Base-by-base conservation (phyloP, 2,329 filamentous ascomycete genomes). In the Ophiocordyceps camponoti-saundersi region DNA sequence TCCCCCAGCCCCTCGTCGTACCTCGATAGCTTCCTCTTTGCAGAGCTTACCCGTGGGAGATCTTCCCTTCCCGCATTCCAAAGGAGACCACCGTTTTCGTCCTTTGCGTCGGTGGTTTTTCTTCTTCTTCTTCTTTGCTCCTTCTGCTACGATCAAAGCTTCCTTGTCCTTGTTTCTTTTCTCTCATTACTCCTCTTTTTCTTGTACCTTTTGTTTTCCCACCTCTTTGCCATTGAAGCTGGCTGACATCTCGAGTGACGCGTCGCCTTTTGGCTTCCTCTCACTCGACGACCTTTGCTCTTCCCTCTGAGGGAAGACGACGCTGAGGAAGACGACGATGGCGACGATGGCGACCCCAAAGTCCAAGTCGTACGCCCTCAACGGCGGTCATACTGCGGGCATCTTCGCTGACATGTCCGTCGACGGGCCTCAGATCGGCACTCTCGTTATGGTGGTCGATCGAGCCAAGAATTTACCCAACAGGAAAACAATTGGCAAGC, bases 401-500 rank as follows among this genome's bases (percentile, higher is more conserved):
- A 95, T 95, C 62, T 95, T 85, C 65, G 85, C 89, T 45, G 89
- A 95, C 66, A 88, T 94, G 81, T 85, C 81, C 20, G 77, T 94
- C 48, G 90, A 96, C 61, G 92, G 92, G 1, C 90, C 92, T 3
- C 74, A 85, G 50, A 95, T 98, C 58, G 92, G 92, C 54, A 96
- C 89, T 2, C 71, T 98, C 55, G 87, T 98, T 44, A 76, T 88
- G 48, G 82, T 98, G 57, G 79, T 96, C 58, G 92, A 98, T 67
- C 78, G 89, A 55, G 92, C 89, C 46, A 96, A 95, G 76, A 98
- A 98, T 62, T 69, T 98, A 55, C 92, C 92, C 45, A 98, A 98
- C 66, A 72, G 88, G 55, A 94, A 94, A 70, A 92, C 88, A 6
- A 95, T 98, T 71, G 92, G 92, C 48, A 98, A 98, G 67, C 92